Conservation (phyloP, 306 rosid species). For the Alnus glutinosa region DNA sequence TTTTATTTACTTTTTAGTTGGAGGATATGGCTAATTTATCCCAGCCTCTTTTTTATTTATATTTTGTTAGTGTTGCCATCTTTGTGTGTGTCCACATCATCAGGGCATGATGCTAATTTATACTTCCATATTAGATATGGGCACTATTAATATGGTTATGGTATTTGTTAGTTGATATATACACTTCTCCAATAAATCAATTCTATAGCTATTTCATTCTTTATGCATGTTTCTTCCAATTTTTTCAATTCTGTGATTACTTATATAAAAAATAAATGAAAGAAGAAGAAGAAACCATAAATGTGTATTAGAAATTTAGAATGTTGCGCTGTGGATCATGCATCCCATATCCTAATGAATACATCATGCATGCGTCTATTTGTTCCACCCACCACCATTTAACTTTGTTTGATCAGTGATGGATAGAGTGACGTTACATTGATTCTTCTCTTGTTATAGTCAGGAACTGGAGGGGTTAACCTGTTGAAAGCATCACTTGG, state of each 20-base stretch:
- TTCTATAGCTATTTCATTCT: background rate
- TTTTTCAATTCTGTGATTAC: background rate
- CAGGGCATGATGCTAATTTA: background rate
- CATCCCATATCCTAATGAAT: background rate
- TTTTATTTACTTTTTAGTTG: background rate
- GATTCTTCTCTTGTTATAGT: slow-evolving; percentile 53
- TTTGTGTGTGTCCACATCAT: background rate
- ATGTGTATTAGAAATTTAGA: background rate
- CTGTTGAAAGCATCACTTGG: slow-evolving; percentile 85
- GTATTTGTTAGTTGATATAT: background rate
- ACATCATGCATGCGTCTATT: background rate
- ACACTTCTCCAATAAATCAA: background rate
- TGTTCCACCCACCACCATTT: slow-evolving; percentile 14
- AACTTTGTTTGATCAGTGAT: slow-evolving; percentile 19
- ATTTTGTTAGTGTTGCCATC: background rate
- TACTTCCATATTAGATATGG: background rate
- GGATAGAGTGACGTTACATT: slow-evolving; percentile 34
- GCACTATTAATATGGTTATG: background rate
- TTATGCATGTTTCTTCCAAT: background rate
- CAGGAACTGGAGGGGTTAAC: slow-evolving; percentile 56
- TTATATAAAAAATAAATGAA: background rate
- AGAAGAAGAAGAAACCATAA: background rate
- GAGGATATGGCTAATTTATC: background rate
- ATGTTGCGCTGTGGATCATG: background rate
- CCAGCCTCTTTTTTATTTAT: background rate